These are phyloP conservation scores for Fusarium subglutinans DNA, from an alignment of 2,329 filamentous ascomycete species.

Conservation along the genomic window DNA sequence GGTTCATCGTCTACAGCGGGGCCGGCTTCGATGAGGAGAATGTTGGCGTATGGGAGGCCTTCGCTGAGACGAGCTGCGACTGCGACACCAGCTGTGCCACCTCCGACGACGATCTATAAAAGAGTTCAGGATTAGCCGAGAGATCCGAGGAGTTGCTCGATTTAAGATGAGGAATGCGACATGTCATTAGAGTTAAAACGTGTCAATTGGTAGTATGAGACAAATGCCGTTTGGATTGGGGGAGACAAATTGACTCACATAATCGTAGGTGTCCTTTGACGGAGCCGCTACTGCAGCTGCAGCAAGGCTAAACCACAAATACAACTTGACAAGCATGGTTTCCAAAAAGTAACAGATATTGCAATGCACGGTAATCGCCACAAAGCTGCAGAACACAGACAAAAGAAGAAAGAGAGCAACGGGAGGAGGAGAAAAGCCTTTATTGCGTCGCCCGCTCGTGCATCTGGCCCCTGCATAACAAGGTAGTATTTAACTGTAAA, in stretches of 20 bases:
- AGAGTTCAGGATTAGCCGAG: neutral
- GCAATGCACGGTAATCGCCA: neutral
- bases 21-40: constrained; percentile 13
- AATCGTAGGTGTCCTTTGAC: constrained; percentile 26
- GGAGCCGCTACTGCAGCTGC: constrained; percentile 27
- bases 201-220: neutral
- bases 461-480: neutral
- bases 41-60: constrained; percentile 30
- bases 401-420: neutral
- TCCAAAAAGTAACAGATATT: neutral
- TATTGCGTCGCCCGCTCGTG: neutral
- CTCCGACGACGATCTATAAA: constrained; percentile 42
- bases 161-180: neutral
- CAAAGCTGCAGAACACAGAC: neutral
- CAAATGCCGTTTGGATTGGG: neutral
- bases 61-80: constrained; percentile 46
- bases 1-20: constrained; percentile 7
- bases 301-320: constrained; percentile 26
- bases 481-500: neutral
- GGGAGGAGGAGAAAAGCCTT: neutral
- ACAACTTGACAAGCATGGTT: constrained; percentile 27
- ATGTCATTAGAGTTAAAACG: neutral
- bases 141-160: neutral
- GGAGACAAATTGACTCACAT: constrained; percentile 23
- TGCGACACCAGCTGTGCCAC: constrained; percentile 45